phyloP scores from a whole-genome alignment of 2,329 filamentous ascomycete genomes.

The Nectriaceae sp. region DNA sequence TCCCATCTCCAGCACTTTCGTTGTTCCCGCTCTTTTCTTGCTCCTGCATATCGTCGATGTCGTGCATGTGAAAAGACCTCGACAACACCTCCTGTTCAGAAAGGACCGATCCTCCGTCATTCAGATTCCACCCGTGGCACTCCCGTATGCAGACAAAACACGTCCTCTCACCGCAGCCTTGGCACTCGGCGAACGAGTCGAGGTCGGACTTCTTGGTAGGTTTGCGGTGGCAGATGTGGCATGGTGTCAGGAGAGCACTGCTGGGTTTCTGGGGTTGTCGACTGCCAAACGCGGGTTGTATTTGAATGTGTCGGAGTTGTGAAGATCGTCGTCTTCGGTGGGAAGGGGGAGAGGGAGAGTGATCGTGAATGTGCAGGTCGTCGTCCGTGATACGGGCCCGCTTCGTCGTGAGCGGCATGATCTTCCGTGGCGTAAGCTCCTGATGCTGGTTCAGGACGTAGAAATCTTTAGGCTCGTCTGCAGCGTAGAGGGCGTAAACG shows the following conservation, averaged over 20 bases:
- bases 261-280: slow-evolving; percentile 9
- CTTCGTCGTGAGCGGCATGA: slow-evolving; percentile 32
- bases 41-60: slow-evolving; percentile 40
- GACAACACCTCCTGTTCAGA: slow-evolving; percentile 40
- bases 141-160: slow-evolving; percentile 71
- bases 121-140: slow-evolving; percentile 53
- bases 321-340: slow-evolving; percentile 30
- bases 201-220: slow-evolving; percentile 67
- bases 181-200: slow-evolving; percentile 66
- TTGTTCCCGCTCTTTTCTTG: slow-evolving; percentile 13
- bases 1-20: slow-evolving; percentile 13
- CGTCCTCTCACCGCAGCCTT: slow-evolving; percentile 60
- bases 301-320: slow-evolving; percentile 24
- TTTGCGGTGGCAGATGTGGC: slow-evolving; percentile 67
- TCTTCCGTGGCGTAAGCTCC: slow-evolving; percentile 30
- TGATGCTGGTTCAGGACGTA: slow-evolving; percentile 29
- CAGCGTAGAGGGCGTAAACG: slow-evolving; percentile 25
- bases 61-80: slow-evolving; percentile 53
- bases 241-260: slow-evolving; percentile 49
- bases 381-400: slow-evolving; percentile 31
- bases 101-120: slow-evolving; percentile 22
- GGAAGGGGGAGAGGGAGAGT: slow-evolving; percentile 9
- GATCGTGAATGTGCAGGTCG: slow-evolving; percentile 20
- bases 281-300: slow-evolving; percentile 16
- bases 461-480: slow-evolving; percentile 26